Evolutionary conservation across 2,329 filamentous ascomycete genomes (phyloP).

Genomic region (Alternaria solani): DNA sequence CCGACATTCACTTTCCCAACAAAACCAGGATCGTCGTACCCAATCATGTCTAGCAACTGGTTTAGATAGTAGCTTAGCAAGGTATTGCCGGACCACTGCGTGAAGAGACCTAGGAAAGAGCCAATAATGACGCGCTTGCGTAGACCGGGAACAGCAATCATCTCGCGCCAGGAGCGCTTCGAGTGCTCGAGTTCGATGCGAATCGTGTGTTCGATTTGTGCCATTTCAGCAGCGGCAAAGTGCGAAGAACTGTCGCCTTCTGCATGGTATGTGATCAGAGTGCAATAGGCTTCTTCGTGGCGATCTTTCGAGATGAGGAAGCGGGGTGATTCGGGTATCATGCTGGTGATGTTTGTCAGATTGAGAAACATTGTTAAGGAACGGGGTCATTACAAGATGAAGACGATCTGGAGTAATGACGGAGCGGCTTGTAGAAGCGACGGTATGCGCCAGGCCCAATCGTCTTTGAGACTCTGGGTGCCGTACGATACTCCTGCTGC

Average conservation of each 20-base stretch:
- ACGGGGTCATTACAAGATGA: constrained; percentile 62
- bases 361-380: neutral
- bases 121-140: constrained; percentile 69
- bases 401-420: constrained; percentile 67
- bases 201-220: constrained; percentile 71
- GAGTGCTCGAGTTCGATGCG: constrained; percentile 61
- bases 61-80: constrained; percentile 70
- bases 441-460: constrained; percentile 73
- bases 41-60: constrained; percentile 66
- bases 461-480: constrained; percentile 63
- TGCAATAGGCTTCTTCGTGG: constrained; percentile 66
- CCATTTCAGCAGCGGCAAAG: constrained; percentile 71
- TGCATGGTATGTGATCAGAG: constrained; percentile 70
- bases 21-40: constrained; percentile 58
- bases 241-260: constrained; percentile 65
- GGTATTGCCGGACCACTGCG: constrained; percentile 71
- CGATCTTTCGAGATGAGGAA: constrained; percentile 71
- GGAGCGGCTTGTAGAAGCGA: constrained; percentile 70
- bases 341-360: constrained; percentile 10
- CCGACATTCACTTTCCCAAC: constrained; percentile 59
- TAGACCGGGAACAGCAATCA: constrained; percentile 68
- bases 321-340: constrained; percentile 70
- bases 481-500: constrained; percentile 71
- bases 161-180: constrained; percentile 66
- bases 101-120: constrained; percentile 70